Percentiles rank a stretch among this genome's conserved stretches.
phyloP scores from a whole-genome alignment of 2,329 filamentous ascomycete genomes.

The Ceratocystis diversiconidia region DNA sequence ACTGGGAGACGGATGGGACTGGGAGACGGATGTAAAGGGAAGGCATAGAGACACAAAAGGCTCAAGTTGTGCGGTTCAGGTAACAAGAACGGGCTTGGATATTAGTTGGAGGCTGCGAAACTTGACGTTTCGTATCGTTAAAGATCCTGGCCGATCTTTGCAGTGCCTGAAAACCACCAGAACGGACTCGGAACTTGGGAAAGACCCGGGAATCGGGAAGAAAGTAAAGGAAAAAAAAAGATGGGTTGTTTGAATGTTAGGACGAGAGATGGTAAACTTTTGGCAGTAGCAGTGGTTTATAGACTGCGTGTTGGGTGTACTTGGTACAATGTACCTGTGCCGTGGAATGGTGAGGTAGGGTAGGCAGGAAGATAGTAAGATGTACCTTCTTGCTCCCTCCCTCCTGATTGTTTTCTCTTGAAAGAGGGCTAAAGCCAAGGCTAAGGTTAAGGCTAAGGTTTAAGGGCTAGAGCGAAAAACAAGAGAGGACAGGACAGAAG shows the following conservation, averaged over 20 bases:
- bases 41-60: background rate
- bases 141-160: background rate
- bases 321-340: background rate
- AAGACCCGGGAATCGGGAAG: background rate
- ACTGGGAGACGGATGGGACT: background rate
- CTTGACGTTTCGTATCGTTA: conserved; percentile 1
- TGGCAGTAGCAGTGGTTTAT: background rate
- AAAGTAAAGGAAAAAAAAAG: background rate
- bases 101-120: background rate
- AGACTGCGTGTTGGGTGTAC: background rate
- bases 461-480: background rate
- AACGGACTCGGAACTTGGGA: background rate
- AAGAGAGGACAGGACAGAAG: background rate
- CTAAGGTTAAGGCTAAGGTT: too few relatives aligned
- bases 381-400: background rate
- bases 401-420: background rate
- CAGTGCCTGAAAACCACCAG: background rate
- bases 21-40: background rate
- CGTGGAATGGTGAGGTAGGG: conserved; percentile 2
- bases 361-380: background rate
- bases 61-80: background rate
- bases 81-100: background rate
- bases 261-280: background rate
- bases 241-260: background rate
- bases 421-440: background rate